phyloP scores from a whole-genome alignment of 2,329 filamentous ascomycete species.

The Tetracladium maxilliforme region DNA sequence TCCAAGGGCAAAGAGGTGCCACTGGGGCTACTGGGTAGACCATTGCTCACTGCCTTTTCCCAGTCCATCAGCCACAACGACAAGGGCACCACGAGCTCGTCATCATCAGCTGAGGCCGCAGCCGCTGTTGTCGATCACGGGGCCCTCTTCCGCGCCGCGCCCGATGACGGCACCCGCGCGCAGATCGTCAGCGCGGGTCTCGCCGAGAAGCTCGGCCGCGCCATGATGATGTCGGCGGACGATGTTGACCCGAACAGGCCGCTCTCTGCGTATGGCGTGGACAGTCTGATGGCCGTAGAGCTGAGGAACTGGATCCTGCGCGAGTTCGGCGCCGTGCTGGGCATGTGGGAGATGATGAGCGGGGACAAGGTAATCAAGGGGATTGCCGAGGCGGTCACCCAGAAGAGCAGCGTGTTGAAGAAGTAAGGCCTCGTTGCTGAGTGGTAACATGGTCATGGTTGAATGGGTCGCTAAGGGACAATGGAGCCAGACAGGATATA shows the following conservation, averaged over 20 bases:
- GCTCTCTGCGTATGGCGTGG: slow-evolving; percentile 23
- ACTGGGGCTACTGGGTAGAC: too few relatives aligned
- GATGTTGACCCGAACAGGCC: not conserved
- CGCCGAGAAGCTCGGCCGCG: not conserved
- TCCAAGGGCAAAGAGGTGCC: too few relatives aligned
- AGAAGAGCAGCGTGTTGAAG: slow-evolving; percentile 1
- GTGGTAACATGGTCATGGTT: too few relatives aligned
- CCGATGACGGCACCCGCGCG: not conserved
- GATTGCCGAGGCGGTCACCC: too few relatives aligned
- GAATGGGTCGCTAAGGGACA: too few relatives aligned
- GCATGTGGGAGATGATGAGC: not conserved
- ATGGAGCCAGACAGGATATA: slow-evolving; percentile 18
- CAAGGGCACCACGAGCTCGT: not conserved
- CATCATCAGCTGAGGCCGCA: not conserved
- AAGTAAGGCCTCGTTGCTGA: too few relatives aligned
- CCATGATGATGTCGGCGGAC: not conserved
- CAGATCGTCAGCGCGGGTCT: not conserved
- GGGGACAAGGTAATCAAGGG: too few relatives aligned
- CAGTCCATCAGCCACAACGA: too few relatives aligned
- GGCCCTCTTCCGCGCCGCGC: not conserved
- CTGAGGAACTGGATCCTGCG: slow-evolving; percentile 34
- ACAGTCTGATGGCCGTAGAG: slow-evolving; percentile 33
- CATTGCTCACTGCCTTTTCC: too few relatives aligned
- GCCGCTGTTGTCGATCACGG: not conserved
- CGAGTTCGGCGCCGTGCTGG: slow-evolving; percentile 10